Percentiles rank a stretch among this genome's conserved stretches.
phyloP scores from a whole-genome alignment of 352 stramenopile genomes.

The Globisporangium alternatum region DNA sequence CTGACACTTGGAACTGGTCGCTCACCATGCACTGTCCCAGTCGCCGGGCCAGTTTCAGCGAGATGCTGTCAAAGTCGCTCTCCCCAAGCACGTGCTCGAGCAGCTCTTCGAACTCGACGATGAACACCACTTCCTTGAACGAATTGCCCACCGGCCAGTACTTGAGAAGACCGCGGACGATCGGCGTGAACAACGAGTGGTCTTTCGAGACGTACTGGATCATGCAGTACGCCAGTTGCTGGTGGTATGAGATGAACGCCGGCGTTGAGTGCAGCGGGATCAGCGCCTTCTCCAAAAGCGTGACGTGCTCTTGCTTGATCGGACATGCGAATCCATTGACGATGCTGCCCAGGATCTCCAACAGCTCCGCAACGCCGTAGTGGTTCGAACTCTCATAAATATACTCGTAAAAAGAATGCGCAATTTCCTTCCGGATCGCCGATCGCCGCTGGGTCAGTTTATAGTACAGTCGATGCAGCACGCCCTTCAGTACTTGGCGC shows the following conservation, averaged over 20 bases:
- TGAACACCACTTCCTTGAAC: slow-evolving; percentile 89
- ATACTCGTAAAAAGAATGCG: slow-evolving; percentile 89
- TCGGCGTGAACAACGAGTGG: slow-evolving; percentile 80
- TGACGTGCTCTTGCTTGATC: slow-evolving; percentile 89
- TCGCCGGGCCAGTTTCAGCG: slow-evolving; percentile 49
- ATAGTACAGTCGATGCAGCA: slow-evolving; percentile 88
- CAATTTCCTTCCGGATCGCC: slow-evolving; percentile 86
- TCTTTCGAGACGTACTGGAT: slow-evolving; percentile 90
- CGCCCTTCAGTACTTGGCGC: slow-evolving; percentile 80
- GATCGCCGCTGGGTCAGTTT: slow-evolving; percentile 87
- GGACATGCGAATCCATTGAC: slow-evolving; percentile 88
- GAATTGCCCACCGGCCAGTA: slow-evolving; percentile 87
- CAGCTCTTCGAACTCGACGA: slow-evolving; percentile 88
- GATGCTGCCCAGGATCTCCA: slow-evolving; percentile 87
- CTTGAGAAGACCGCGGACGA: slow-evolving; percentile 73
- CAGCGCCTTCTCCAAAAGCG: slow-evolving; percentile 76
- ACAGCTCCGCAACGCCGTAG: slow-evolving; percentile 83
- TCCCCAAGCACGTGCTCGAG: slow-evolving; percentile 84
- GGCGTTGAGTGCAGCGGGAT: slow-evolving; percentile 85
- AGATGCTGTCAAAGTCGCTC: slow-evolving; percentile 70
- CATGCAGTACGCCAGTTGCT: slow-evolving; percentile 89
- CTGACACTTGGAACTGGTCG: slow-evolving; percentile 83
- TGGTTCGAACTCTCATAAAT: slow-evolving; percentile 91
- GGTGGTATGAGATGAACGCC: slow-evolving; percentile 86
- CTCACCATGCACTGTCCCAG: slow-evolving; percentile 78